Evolutionary conservation across 305 asterid genomes (phyloP).

Genomic region (Caryopteris hybrid): DNA sequence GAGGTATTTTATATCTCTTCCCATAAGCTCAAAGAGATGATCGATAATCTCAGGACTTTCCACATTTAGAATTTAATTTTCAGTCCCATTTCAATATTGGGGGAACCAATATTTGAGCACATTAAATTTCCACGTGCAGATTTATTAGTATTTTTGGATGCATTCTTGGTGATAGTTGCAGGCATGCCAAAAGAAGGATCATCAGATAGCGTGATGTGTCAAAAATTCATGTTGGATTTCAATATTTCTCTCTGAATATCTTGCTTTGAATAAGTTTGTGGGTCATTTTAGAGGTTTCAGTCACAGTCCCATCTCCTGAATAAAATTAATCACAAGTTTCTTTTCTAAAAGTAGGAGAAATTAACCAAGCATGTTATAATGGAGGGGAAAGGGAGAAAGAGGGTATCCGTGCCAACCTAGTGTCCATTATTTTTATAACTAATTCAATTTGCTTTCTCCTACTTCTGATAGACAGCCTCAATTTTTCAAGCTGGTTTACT

Average conservation of each 20-base stretch:
- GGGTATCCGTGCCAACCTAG: too few species aligned
- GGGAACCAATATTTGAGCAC: too few species aligned
- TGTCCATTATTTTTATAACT: too few species aligned
- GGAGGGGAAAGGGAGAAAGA: too few species aligned
- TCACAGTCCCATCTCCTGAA: too few species aligned
- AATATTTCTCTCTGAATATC: background rate
- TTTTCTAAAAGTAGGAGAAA: too few species aligned
- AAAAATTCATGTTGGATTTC: background rate
- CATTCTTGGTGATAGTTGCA: background rate
- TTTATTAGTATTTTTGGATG: background rate
- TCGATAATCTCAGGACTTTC: background rate
- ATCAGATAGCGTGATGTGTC: background rate
- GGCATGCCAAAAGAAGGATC: background rate
- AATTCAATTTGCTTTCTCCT: background rate
- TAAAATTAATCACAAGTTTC: too few species aligned
- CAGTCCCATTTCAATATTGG: background rate
- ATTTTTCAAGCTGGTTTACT: background rate
- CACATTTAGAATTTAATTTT: background rate
- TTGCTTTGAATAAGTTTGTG: background rate
- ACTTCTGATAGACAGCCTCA: background rate
- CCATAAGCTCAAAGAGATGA: background rate
- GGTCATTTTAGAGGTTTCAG: background rate
- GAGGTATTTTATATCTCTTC: background rate
- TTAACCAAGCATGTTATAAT: too few species aligned
- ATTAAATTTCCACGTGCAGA: background rate